Evolutionary conservation across 2,329 filamentous ascomycete species (phyloP).

Genomic region (Sporothrix protearum): DNA sequence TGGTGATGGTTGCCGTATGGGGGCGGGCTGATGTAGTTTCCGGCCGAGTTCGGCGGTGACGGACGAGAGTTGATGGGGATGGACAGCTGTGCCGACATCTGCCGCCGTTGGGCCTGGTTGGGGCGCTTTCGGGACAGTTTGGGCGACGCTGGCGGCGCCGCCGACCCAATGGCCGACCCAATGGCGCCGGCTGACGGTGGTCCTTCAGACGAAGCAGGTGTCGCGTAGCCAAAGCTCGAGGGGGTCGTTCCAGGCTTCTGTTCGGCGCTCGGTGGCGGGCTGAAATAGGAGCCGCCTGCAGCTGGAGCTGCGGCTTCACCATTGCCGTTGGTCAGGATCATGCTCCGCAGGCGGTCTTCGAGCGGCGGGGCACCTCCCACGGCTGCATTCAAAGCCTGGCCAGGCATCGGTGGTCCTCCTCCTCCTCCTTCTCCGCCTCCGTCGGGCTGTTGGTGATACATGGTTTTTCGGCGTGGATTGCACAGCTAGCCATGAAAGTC

Average conservation of each 20-base stretch:
- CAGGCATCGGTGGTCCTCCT: neutral
- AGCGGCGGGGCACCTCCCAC: constrained; percentile 22
- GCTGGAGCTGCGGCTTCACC: neutral
- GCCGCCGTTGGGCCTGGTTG: constrained; percentile 61
- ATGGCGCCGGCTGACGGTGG: neutral
- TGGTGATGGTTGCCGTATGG: constrained; percentile 35
- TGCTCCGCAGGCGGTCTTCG: constrained; percentile 29
- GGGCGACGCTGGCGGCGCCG: constrained; percentile 21
- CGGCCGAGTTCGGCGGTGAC: constrained; percentile 33
- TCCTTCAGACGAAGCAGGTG: neutral
- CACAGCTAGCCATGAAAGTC: constrained; percentile 25
- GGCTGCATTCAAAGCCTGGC: neutral
- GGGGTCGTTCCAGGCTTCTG: neutral
- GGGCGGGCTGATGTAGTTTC: constrained; percentile 34
- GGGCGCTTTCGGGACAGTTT: constrained; percentile 45
- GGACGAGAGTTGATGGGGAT: constrained; percentile 52
- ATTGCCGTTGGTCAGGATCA: constrained; percentile 29
- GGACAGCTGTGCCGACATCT: constrained; percentile 58
- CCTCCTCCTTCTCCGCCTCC: constrained; percentile 20
- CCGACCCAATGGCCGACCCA: neutral
- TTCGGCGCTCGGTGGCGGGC: neutral
- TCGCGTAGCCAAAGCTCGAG: neutral
- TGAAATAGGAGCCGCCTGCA: neutral
- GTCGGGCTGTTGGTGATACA: constrained; percentile 22
- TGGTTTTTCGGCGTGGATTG: neutral